phyloP scores from a whole-genome alignment of 768 basidiomycete genomes.

The Suillus weaverae region DNA sequence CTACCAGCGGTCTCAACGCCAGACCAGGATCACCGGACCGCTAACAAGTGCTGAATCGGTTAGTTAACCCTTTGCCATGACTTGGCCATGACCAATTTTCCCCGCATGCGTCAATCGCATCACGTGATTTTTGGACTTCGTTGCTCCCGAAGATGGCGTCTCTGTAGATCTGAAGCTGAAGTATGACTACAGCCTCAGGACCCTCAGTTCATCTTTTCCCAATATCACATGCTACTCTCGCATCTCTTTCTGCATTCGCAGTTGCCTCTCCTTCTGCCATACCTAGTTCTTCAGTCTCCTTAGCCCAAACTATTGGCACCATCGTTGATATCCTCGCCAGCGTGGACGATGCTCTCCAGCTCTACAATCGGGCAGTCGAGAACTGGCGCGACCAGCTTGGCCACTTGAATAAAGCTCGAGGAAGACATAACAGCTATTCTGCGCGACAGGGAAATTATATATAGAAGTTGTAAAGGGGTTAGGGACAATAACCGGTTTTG shows the following conservation, averaged over 20 bases:
- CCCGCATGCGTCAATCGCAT: too few species aligned
- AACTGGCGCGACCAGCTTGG: slow-evolving; percentile 63
- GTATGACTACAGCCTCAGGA: too few species aligned
- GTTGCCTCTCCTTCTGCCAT: slow-evolving; percentile 58
- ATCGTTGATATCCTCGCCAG: slow-evolving; percentile 59
- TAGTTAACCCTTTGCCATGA: too few species aligned
- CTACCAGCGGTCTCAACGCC: too few species aligned
- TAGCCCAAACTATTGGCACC: slow-evolving; percentile 26
- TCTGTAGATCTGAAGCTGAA: too few species aligned
- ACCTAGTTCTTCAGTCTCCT: slow-evolving; percentile 34
- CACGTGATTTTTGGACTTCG: too few species aligned
- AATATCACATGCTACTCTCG: slow-evolving; percentile 57
- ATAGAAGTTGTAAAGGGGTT: too few species aligned
- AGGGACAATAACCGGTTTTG: too few species aligned
- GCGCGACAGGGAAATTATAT: slow-evolving; percentile 79
- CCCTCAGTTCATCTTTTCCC: slow-evolving; percentile 59
- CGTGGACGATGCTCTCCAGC: slow-evolving; percentile 67
- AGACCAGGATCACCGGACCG: too few species aligned
- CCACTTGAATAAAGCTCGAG: slow-evolving; percentile 62
- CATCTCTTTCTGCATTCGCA: slow-evolving; percentile 72
- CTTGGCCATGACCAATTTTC: too few species aligned
- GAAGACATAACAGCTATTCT: slow-evolving; percentile 71
- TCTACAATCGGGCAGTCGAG: slow-evolving; percentile 62
- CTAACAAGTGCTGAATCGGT: too few species aligned
- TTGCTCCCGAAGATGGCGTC: too few species aligned